These are phyloP conservation scores for Geotrichum macrosporum DNA, from an alignment of 1,139 yeast genomes.

Conservation along the genomic window DNA sequence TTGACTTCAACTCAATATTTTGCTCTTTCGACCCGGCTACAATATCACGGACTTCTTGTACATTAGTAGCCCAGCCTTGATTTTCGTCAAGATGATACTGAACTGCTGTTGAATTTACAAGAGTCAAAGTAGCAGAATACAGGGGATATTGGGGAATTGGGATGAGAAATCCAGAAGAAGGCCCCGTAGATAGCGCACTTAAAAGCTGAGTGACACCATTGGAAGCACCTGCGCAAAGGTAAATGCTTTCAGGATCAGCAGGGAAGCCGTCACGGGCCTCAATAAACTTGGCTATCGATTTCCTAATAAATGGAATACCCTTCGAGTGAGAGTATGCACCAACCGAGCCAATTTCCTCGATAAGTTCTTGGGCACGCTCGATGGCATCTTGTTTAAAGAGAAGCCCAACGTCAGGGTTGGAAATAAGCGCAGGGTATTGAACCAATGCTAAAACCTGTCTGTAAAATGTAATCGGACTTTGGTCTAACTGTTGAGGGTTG, in stretches of 20 bases:
- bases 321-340: conserved; percentile 95
- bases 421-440: conserved; percentile 72
- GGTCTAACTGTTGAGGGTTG: conserved; percentile 93
- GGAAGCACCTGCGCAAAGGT: conserved; percentile 89
- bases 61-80: conserved; percentile 76
- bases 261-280: conserved; percentile 61
- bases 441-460: conserved; percentile 81
- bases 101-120: conserved; percentile 75
- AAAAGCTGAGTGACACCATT: conserved; percentile 77
- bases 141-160: conserved; percentile 98
- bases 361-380: conserved; percentile 58
- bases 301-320: conserved; percentile 68
- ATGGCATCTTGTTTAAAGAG: conserved; percentile 66
- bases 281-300: conserved; percentile 77
- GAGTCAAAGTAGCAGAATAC: conserved; percentile 84
- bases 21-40: conserved; percentile 50
- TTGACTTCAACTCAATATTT: conserved; percentile 65
- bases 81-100: conserved; percentile 85
- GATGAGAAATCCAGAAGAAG: conserved; percentile 75
- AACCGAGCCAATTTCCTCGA: conserved; percentile 66
- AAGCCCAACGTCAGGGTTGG: conserved; percentile 34
- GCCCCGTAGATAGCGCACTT: conserved; percentile 62
- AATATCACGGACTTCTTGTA: conserved; percentile 56
- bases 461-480: conserved; percentile 89
- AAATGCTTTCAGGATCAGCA: conserved; percentile 66